Evolutionary conservation across 169 alveolate genomes (phyloP).

Genomic region (Cystoisospora suis): DNA sequence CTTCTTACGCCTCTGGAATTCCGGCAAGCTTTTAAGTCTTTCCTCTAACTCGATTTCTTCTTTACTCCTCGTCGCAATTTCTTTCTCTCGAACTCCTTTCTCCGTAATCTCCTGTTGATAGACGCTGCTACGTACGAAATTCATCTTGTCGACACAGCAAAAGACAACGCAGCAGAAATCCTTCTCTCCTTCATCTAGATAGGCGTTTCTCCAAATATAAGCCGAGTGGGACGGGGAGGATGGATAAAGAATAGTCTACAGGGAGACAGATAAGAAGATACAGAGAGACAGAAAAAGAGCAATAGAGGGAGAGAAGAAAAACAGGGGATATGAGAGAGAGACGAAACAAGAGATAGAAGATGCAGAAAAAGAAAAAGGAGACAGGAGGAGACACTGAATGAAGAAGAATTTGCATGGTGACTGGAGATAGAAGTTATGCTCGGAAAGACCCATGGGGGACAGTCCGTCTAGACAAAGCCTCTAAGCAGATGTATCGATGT

Average conservation of each 20-base stretch:
- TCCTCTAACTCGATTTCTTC: conserved; percentile 59
- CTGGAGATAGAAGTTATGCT: too few relatives aligned
- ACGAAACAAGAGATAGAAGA: background rate
- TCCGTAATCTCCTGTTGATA: conserved; percentile 66
- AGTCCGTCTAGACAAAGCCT: too few relatives aligned
- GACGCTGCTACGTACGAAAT: conserved; percentile 56
- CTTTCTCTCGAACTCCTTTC: conserved; percentile 58
- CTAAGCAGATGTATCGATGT: too few relatives aligned
- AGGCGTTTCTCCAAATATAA: too few relatives aligned
- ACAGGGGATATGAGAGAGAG: background rate
- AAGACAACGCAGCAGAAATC: background rate
- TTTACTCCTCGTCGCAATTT: conserved; percentile 39
- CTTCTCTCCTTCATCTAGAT: background rate
- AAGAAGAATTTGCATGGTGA: background rate
- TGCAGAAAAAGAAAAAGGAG: background rate
- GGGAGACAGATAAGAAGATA: background rate
- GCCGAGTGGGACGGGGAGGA: too few relatives aligned
- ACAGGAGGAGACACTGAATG: background rate
- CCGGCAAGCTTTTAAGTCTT: conserved; percentile 54
- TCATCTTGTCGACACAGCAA: conserved; percentile 35
- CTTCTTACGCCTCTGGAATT: conserved; percentile 56
- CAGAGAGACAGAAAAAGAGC: background rate
- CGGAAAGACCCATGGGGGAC: too few relatives aligned
- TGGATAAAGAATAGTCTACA: too few relatives aligned
- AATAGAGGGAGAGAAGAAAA: background rate